These are phyloP conservation scores for Podaxis rugospora DNA, from an alignment of 768 basidiomycete species.

Conservation along the genomic window DNA sequence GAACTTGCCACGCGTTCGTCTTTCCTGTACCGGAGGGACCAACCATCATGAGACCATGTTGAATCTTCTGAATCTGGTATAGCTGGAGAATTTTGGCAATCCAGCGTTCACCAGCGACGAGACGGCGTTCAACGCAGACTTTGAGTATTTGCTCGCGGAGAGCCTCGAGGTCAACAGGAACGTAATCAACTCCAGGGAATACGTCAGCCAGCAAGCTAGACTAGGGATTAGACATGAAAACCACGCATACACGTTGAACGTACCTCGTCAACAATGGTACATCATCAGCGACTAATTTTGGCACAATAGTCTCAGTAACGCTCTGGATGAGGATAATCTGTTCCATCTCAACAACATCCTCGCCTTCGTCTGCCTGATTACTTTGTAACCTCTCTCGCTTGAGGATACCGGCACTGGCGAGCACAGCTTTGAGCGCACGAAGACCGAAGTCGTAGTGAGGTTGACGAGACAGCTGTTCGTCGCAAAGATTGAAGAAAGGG, in stretches of 20 bases:
- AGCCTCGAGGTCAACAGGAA: slow-evolving; percentile 82
- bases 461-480: slow-evolving; percentile 94
- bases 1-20: slow-evolving; percentile 94
- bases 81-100: slow-evolving; percentile 93
- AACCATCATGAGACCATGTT: slow-evolving; percentile 99
- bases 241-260: slow-evolving; percentile 16
- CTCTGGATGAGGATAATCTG: slow-evolving; percentile 98
- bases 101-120: slow-evolving; percentile 89
- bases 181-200: slow-evolving; percentile 93
- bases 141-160: slow-evolving; percentile 82
- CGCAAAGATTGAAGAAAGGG: slow-evolving; percentile 98
- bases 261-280: slow-evolving; percentile 91
- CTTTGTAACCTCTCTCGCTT: slow-evolving; percentile 84
- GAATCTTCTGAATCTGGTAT: slow-evolving; percentile 99
- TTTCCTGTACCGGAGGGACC: slow-evolving; percentile 97
- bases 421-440: slow-evolving; percentile 93
- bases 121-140: slow-evolving; percentile 81
- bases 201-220: slow-evolving; percentile 88
- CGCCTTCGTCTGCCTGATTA: slow-evolving; percentile 34
- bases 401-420: slow-evolving; percentile 95
- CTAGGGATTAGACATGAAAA: slow-evolving; percentile 8
- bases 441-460: slow-evolving; percentile 99
- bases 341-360: slow-evolving; percentile 50
- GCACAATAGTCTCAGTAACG: slow-evolving; percentile 97
- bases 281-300: slow-evolving; percentile 96